Evolutionary conservation across 2,329 filamentous ascomycete genomes (phyloP).

Genomic region (Metarhizium guizhouense): DNA sequence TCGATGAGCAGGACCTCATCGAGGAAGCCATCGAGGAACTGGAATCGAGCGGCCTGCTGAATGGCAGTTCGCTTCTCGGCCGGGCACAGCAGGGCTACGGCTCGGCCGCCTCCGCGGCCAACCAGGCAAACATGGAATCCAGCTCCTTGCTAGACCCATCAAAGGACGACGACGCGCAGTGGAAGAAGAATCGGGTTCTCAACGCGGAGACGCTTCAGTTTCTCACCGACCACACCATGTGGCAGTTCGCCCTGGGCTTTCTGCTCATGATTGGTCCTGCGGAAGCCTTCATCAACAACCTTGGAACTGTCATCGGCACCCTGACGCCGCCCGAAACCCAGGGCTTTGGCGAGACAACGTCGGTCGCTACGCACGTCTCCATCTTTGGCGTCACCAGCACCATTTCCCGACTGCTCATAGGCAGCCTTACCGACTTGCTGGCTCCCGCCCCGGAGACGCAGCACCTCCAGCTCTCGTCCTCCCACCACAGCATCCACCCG

Average conservation of each 20-base stretch:
- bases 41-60: slow-evolving; percentile 77
- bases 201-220: slow-evolving; percentile 87
- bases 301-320: slow-evolving; percentile 88
- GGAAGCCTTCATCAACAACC: slow-evolving; percentile 97
- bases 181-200: slow-evolving; percentile 82
- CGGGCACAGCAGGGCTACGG: slow-evolving; percentile 51
- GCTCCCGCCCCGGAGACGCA: slow-evolving; percentile 58
- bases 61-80: slow-evolving; percentile 64
- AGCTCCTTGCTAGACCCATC: slow-evolving; percentile 28
- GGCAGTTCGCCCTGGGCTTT: slow-evolving; percentile 84
- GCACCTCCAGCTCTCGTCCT: slow-evolving; percentile 36
- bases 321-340: slow-evolving; percentile 53
- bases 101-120: slow-evolving; percentile 39
- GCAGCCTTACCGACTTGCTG: slow-evolving; percentile 79
- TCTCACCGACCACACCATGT: slow-evolving; percentile 86
- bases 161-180: slow-evolving; percentile 40
- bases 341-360: slow-evolving; percentile 36
- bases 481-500: slow-evolving; percentile 12
- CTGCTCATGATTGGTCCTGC: slow-evolving; percentile 89
- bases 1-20: slow-evolving; percentile 80
- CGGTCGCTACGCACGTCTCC: slow-evolving; percentile 81
- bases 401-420: slow-evolving; percentile 79
- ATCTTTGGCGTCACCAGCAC: slow-evolving; percentile 89
- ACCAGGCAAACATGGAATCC: slow-evolving; percentile 36
- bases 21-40: slow-evolving; percentile 84